These are phyloP conservation scores for Chaetomiaceae sp. DNA, from an alignment of 2,329 filamentous ascomycete genomes.

Conservation along the genomic window DNA sequence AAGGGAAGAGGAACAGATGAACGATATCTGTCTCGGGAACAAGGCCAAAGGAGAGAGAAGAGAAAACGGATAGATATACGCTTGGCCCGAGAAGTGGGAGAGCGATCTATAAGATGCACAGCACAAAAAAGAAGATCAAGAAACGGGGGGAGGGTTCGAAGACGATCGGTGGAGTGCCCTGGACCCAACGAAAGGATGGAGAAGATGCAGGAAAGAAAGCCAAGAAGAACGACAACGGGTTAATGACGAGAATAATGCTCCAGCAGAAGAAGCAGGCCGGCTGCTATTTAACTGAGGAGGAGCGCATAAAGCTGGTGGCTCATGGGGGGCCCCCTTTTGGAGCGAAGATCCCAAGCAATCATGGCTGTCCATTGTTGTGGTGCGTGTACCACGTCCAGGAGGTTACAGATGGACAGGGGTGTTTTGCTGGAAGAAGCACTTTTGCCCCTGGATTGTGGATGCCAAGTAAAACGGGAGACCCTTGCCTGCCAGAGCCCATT, in stretches of 20 bases:
- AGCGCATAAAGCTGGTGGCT: constrained; percentile 19
- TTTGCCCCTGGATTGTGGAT: constrained; percentile 16
- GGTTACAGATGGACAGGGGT: constrained; percentile 15
- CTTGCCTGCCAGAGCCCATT: constrained; percentile 14
- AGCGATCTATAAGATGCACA: constrained; percentile 3
- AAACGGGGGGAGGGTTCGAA: constrained; percentile 3
- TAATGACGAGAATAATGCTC: constrained; percentile 15
- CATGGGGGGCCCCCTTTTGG: constrained; percentile 10
- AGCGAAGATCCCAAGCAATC: constrained; percentile 11
- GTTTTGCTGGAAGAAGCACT: constrained; percentile 3
- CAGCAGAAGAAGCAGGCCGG: constrained; percentile 12
- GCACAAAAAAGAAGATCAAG: constrained; percentile 15
- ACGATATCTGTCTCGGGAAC: not conserved
- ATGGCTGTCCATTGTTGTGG: constrained; percentile 13
- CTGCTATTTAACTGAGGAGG: constrained; percentile 23
- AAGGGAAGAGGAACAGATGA: not conserved
- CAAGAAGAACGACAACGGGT: constrained; percentile 14
- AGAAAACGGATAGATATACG: constrained; percentile 8
- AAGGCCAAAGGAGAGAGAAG: constrained; percentile 9
- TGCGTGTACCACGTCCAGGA: constrained; percentile 15
- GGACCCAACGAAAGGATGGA: constrained; percentile 13
- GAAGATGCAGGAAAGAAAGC: constrained; percentile 5
- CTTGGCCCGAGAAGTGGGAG: not conserved
- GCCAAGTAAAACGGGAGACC: constrained; percentile 27
- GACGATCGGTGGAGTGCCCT: constrained; percentile 10